Base-by-base conservation (phyloP, 1,284 basidiomycete genomes). In the Caloboletus inedulis region DNA sequence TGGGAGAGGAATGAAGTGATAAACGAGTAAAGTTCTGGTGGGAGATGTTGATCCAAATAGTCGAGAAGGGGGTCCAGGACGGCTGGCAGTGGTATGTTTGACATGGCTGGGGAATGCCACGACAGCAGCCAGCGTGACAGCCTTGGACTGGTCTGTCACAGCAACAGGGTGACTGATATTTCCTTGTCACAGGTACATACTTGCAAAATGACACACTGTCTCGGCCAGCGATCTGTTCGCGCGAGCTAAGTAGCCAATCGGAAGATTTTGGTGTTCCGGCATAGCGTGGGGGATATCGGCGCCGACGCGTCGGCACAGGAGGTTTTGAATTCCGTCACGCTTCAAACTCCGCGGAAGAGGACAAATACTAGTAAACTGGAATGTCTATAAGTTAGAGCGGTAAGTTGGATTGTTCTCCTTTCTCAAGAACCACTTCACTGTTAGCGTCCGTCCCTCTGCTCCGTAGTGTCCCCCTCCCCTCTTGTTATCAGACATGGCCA, bases 21-120 rank as follows among this genome's bases (percentile, higher is more conserved):
- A 37, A 83, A 65, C 16, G 74, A 73, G 65, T 80, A 84, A 19
- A 85, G 59, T 7, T 79, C 77, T 12, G 74, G 68, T 8, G 88
- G 85, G 3, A 90, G 73, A 43, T 65, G 66, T 14, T 78, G 75
- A 21, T 76, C 68, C 33, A 89, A 69, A 62, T 78, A 84, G 25
- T 77, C 67, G 37, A 89, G 74, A 1, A 84, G 40, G 33, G 78
- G 77, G 53, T 82, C 77, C 51, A 88, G 58, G 53, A 77, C 56
- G 18, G 61, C 60, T 47, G 69, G 70, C 8, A 67, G 8, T 50
- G 66, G 58, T 49, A 61, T 51, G 57, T 62, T 57, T 41, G 64
- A 45, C 64, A 63, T 69, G 54, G 40, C 43, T 30, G 56, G 14
- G 25, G 9, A 9, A 42, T 62, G 64, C 62, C 60, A 64, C 63